Percentiles rank a stretch among this genome's conserved stretches.
These are phyloP conservation scores for Ophiostoma novo-ulmi DNA, from an alignment of 2,329 filamentous ascomycete species.

Conservation along the genomic window DNA sequence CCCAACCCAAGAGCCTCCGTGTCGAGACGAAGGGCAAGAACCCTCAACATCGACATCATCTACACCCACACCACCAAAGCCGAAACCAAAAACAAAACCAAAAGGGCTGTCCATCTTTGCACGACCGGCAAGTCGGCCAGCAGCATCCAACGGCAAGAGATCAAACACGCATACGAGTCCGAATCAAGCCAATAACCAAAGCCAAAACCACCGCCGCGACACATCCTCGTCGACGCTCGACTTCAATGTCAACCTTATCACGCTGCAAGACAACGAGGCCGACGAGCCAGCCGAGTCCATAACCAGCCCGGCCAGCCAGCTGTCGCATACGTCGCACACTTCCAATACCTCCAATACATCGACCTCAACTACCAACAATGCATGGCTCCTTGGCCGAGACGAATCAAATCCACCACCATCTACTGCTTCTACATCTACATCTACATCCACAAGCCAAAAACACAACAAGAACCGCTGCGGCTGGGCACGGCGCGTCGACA, in stretches of 20 bases:
- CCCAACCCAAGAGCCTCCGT: background rate
- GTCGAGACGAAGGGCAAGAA: background rate
- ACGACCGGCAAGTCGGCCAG: background rate
- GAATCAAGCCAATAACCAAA: background rate
- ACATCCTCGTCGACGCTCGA: slow-evolving; percentile 21
- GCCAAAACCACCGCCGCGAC: slow-evolving; percentile 20
- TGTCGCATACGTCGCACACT: background rate
- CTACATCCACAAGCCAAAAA: background rate
- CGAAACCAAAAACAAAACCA: background rate
- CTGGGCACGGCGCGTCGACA: slow-evolving; percentile 60
- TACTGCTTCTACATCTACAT: no score
- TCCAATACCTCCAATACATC: background rate
- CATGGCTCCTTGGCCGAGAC: slow-evolving; percentile 9
- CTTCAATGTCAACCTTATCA: slow-evolving; percentile 39
- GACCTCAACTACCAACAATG: background rate
- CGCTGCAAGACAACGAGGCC: slow-evolving; percentile 57
- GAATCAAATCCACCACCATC: background rate
- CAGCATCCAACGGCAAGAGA: background rate
- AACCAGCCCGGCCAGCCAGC: background rate
- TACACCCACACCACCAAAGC: background rate
- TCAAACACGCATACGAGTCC: background rate
- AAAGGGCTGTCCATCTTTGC: slow-evolving; percentile 3
- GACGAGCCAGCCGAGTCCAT: slow-evolving; percentile 35
- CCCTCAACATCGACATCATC: background rate
- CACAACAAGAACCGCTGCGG: slow-evolving; percentile 45